Evolutionary conservation across 306 rosid genomes (phyloP).

Genomic region (Castanea sativa): DNA sequence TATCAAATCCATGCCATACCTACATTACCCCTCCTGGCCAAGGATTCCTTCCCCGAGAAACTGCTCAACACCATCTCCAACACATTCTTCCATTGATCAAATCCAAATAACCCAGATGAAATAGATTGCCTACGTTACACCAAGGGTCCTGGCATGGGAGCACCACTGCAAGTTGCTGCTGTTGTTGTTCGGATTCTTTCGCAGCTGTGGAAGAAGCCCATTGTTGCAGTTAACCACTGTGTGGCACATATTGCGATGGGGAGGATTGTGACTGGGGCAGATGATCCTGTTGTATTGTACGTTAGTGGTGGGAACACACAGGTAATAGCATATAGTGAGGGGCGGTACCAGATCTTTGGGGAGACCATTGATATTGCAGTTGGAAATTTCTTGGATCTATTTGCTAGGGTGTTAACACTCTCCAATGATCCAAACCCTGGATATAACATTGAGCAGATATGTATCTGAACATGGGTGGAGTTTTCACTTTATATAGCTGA

Average conservation of each 20-base stretch:
- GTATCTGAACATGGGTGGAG: not conserved
- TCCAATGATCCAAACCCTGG: conserved; percentile 92
- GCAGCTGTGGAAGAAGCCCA: conserved; percentile 79
- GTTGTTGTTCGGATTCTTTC: conserved; percentile 82
- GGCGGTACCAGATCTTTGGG: too few relatives aligned
- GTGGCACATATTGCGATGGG: conserved; percentile 99
- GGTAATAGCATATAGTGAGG: too few relatives aligned
- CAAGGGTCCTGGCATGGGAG: conserved; percentile 96
- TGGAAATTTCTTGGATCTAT: conserved; percentile 81
- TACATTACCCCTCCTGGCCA: conserved; percentile 94
- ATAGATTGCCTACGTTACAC: conserved; percentile 88
- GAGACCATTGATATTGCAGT: too few relatives aligned
- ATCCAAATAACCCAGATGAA: conserved; percentile 41
- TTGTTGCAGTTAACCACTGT: too few relatives aligned
- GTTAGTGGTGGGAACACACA: conserved; percentile 66
- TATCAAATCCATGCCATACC: conserved; percentile 46
- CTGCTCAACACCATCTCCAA: conserved; percentile 87
- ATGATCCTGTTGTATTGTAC: conserved; percentile 85
- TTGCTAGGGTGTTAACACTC: conserved; percentile 73
- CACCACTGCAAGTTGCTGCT: conserved; percentile 88
- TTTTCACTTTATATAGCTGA: too few relatives aligned
- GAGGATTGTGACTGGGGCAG: conserved; percentile 83
- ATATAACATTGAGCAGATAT: conserved; percentile 88
- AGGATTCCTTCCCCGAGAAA: conserved; percentile 90
- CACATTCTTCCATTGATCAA: conserved; percentile 67